Evolutionary conservation across 2,329 filamentous ascomycete species (phyloP).

Genomic region (Epichloe hybrida): DNA sequence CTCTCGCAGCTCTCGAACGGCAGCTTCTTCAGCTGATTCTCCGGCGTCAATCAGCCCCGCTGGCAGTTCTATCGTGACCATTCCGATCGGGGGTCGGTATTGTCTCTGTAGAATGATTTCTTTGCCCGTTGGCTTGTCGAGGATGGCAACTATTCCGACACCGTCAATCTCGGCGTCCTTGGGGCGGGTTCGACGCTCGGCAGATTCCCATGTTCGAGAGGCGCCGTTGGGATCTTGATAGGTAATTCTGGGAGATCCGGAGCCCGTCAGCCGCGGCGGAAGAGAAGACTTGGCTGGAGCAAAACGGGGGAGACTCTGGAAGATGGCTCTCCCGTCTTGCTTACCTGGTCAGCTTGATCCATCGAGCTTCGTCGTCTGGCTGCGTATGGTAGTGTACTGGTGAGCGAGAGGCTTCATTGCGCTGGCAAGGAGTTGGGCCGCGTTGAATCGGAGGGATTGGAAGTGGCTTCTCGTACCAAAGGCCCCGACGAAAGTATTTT

Average conservation of each 20-base stretch:
- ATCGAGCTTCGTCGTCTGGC: conserved; percentile 39
- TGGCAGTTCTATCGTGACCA: conserved; percentile 48
- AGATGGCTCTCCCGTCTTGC: not conserved
- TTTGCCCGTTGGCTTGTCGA: conserved; percentile 39
- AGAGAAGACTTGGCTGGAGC: not conserved
- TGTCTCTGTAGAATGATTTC: conserved; percentile 54
- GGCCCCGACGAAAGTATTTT: conserved; percentile 32
- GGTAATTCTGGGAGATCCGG: conserved; percentile 30
- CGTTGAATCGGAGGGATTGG: not conserved
- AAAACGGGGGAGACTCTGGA: not conserved
- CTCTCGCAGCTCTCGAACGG: conserved; percentile 50
- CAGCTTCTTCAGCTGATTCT: conserved; percentile 47
- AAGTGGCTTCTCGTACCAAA: conserved; percentile 22
- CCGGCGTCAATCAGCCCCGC: conserved; percentile 50
- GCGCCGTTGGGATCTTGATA: conserved; percentile 51
- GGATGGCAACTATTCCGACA: conserved; percentile 58
- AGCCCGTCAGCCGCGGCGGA: not conserved
- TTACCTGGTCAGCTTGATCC: conserved; percentile 47
- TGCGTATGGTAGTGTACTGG: conserved; percentile 11
- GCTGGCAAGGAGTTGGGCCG: not conserved
- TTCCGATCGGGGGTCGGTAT: conserved; percentile 48
- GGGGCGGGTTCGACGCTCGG: conserved; percentile 56
- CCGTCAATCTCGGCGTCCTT: conserved; percentile 50
- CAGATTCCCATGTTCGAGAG: conserved; percentile 55
- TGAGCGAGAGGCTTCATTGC: not conserved